Evolutionary conservation across 352 stramenopile species (phyloP).

Genomic region (Phytopythium kandeliae): DNA sequence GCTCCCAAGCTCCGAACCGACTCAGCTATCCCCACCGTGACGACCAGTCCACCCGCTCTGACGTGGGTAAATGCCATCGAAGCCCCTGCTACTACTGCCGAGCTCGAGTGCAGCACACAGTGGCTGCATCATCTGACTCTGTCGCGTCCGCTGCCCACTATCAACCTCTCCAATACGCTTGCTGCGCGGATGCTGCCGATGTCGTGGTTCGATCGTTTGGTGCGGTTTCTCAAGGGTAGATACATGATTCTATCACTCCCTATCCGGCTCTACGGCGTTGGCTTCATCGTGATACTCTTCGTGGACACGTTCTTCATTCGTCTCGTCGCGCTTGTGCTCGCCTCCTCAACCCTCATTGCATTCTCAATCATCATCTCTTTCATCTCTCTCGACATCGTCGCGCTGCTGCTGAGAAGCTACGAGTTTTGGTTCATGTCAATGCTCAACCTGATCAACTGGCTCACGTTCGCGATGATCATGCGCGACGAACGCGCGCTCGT

Average conservation of each 20-base stretch:
- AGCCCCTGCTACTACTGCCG: too few relatives aligned
- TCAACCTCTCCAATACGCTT: conserved; percentile 3
- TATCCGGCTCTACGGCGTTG: conserved; percentile 10
- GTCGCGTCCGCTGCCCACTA: neutral
- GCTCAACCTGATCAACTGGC: conserved; percentile 23
- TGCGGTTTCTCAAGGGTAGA: neutral
- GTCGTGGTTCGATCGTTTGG: neutral
- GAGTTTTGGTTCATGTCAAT: conserved; percentile 28
- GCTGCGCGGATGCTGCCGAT: neutral
- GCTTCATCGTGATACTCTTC: conserved; percentile 15
- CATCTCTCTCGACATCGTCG: conserved; percentile 17
- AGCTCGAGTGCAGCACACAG: neutral
- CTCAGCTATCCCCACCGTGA: neutral
- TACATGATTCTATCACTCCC: conserved; percentile 6
- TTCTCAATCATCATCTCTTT: conserved; percentile 13
- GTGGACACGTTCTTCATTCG: neutral
- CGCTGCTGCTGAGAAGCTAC: conserved; percentile 11
- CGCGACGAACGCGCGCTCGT: conserved; percentile 16
- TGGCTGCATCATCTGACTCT: conserved; percentile 3
- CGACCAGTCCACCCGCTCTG: neutral
- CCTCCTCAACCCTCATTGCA: conserved; percentile 4
- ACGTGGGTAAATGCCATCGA: too few relatives aligned
- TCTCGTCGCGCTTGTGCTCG: conserved; percentile 10
- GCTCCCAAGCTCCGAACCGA: neutral
- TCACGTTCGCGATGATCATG: conserved; percentile 13